Evolutionary conservation across 2,329 filamentous ascomycete genomes (phyloP).

Genomic region (Paecilomyces sp.): DNA sequence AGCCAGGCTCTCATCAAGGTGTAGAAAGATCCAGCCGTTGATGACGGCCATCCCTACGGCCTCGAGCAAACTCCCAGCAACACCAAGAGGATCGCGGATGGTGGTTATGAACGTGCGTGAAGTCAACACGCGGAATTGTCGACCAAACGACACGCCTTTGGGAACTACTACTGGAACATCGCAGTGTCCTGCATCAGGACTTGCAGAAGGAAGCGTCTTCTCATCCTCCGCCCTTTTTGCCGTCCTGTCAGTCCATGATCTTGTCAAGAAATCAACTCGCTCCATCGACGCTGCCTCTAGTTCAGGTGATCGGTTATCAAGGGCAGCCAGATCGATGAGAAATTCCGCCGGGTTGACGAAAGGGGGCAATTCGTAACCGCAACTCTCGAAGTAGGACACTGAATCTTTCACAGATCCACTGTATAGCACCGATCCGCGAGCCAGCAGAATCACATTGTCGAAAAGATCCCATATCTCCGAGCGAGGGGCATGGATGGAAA

Average conservation of each 20-base stretch:
- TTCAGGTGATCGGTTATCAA: constrained; percentile 64
- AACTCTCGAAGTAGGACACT: constrained; percentile 55
- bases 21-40: constrained; percentile 65
- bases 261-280: constrained; percentile 56
- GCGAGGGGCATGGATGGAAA: constrained; percentile 69
- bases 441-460: constrained; percentile 63
- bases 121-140: constrained; percentile 61
- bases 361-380: constrained; percentile 56
- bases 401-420: constrained; percentile 54
- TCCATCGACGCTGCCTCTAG: constrained; percentile 53
- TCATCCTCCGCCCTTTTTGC: constrained; percentile 1
- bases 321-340: constrained; percentile 65
- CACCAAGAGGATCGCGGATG: constrained; percentile 68
- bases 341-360: constrained; percentile 76
- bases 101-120: constrained; percentile 64
- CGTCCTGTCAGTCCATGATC: constrained; percentile 46
- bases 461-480: constrained; percentile 76
- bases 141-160: constrained; percentile 50
- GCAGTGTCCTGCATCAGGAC: neutral
- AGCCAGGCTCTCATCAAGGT: constrained; percentile 57
- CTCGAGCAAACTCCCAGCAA: constrained; percentile 63
- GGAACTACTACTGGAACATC: constrained; percentile 3
- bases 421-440: constrained; percentile 61
- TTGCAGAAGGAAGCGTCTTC: constrained; percentile 1
- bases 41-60: constrained; percentile 64